Evolutionary conservation across 805 yeast genomes (phyloP).

Genomic region (Wickerhamiella sorbophila): DNA sequence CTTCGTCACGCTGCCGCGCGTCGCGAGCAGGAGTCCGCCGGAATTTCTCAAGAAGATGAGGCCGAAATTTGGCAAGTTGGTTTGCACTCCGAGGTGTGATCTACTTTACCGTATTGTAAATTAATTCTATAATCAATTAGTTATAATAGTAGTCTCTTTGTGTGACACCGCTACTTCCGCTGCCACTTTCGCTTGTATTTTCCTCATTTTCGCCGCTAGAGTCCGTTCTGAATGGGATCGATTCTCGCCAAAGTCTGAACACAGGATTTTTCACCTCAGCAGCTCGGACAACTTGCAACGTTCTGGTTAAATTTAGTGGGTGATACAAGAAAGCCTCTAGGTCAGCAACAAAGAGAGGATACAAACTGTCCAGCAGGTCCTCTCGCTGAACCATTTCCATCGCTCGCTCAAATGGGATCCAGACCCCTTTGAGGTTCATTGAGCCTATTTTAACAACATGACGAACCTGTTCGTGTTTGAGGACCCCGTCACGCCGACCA

Average conservation of each 20-base stretch:
- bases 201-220: not conserved
- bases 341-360: conserved; percentile 17
- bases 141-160: too few species aligned
- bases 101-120: too few species aligned
- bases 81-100: not conserved
- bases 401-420: conserved; percentile 21
- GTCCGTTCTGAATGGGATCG: conserved; percentile 11
- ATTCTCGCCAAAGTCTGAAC: conserved; percentile 12
- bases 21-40: conserved; percentile 52
- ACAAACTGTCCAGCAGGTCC: conserved; percentile 12
- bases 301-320: conserved; percentile 23
- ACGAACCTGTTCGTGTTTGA: conserved; percentile 16
- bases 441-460: conserved; percentile 18
- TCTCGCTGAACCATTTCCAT: conserved; percentile 14
- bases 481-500: conserved; percentile 18
- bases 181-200: not conserved
- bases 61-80: conserved; percentile 68
- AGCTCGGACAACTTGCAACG: conserved; percentile 24
- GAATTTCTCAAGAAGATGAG: conserved; percentile 45
- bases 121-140: too few species aligned
- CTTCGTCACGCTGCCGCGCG: conserved; percentile 71
- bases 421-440: conserved; percentile 19
- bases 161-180: not conserved
- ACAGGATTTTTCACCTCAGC: conserved; percentile 19
- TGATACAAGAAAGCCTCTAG: conserved; percentile 22